These are phyloP conservation scores for Polyplosphaeria fusca DNA, from an alignment of 495 filamentous ascomycete genomes.

Conservation along the genomic window DNA sequence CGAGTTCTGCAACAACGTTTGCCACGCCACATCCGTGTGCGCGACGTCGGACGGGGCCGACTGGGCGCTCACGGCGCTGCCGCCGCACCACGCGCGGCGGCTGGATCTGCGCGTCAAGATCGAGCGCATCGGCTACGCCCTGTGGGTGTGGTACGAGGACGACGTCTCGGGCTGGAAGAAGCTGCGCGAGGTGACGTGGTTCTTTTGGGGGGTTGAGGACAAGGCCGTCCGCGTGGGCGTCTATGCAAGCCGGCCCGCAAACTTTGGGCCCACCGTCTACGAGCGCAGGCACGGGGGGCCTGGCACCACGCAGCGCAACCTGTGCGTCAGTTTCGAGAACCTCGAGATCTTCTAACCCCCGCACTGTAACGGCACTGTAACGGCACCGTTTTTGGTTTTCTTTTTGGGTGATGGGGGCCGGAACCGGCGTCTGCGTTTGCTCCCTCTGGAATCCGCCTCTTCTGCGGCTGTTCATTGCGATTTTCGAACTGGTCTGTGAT, in stretches of 20 bases:
- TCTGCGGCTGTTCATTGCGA: neutral
- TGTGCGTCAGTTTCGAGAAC: conserved; percentile 58
- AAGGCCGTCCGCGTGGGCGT: conserved; percentile 57
- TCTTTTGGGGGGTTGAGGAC: conserved; percentile 60
- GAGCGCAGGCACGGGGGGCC: conserved; percentile 47
- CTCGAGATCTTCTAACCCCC: conserved; percentile 52
- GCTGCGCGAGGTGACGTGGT: conserved; percentile 58
- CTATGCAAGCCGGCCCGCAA: conserved; percentile 55
- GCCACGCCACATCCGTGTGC: conserved; percentile 55
- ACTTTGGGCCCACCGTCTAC: conserved; percentile 44
- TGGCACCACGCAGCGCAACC: conserved; percentile 41
- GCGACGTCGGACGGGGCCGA: conserved; percentile 57
- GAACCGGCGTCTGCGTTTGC: neutral
- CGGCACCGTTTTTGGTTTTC: neutral
- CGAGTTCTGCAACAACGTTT: conserved; percentile 52
- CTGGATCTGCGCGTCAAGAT: conserved; percentile 53
- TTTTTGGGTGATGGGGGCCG: neutral
- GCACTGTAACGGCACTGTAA: too few species aligned
- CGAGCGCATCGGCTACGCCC: conserved; percentile 55
- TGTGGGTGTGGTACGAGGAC: conserved; percentile 59
- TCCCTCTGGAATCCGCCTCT: neutral
- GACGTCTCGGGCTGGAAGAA: conserved; percentile 55
- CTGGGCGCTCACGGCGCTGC: conserved; percentile 55
- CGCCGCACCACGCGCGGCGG: conserved; percentile 36
- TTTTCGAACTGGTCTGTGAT: neutral